Base-by-base conservation (phyloP, 345 rosid species). In the Rhodamnia rubescens region DNA sequence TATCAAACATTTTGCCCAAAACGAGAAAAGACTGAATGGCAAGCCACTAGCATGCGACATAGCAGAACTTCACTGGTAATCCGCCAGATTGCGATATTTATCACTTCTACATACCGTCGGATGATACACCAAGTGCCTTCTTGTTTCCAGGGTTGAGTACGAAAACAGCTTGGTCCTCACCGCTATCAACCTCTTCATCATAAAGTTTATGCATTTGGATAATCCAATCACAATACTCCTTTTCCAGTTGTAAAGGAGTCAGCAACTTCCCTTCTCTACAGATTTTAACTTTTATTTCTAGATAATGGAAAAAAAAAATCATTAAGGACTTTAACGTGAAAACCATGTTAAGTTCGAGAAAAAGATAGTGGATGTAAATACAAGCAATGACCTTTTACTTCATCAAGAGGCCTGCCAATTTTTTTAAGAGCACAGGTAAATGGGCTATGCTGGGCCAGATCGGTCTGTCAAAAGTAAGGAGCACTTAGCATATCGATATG, bases 211-310 rank as follows among this genome's bases (percentile, higher is more conserved):
- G 98, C 96, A 95, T 95, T 82, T 89, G 85, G 59, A 91, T 83
- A 89, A 95, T 90, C 98, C 98, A 95, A 8, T 91, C 90, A 87
- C 87, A 89, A 90, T 92, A 94, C 61, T 87, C 91, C 85, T 89
- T 91, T 85, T 93, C 97, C 85, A 95, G 85, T 86, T 92, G 93
- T 27, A 59, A 50, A 55, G 81, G 89, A 29, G 61, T 85, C 49
- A 92, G 53, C 53, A 14, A 5, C 83, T 91, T 94, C 84, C 90
- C 92, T 53, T 36, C 87, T 90, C 88, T 87, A 84, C 47, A 83
- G 82, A 92, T 89, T 87, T 92, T 87, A 85, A 91, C 84, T 52
- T 58, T 29, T 56, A 92, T 85, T 52, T 89, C 98, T 94, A 85
- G 82, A 91, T 21, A 64, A 20, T 16, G 42, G 27, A 22, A 32